Base-by-base conservation (phyloP, 768 basidiomycete species). In the Leccinum boreale region DNA sequence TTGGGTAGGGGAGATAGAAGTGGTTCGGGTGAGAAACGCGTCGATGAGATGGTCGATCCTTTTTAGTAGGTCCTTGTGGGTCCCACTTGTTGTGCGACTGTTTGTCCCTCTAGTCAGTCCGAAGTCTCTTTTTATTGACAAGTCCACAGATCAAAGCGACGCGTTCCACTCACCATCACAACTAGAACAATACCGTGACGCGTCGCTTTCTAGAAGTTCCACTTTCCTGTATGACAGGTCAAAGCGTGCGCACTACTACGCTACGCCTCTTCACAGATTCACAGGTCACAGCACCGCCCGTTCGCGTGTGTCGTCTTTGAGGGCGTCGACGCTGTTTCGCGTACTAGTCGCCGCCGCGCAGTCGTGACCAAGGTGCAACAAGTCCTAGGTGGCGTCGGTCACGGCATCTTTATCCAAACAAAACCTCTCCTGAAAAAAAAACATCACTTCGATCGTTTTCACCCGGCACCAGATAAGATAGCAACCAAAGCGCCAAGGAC, bases 41-140 rank as follows among this genome's bases (percentile, higher is more conserved):
- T 70, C 67, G 62, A 57, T 60, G 65, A 31, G 53, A 51, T 57
- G 61, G 51, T 7, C 12, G 31, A 60, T 63, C 71, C 62, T 50
- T 65, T 72, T 73, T 73, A 62, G 71, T 72, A 68, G 71, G 64
- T 72, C 60, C 66, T 35, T 72, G 71, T 72, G 61, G 71, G 71
- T 72, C 71, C 71, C 72, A 33, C 17, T 46, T 73, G 65, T 70
- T 72, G 62, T 73, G 72, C 50, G 59, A 48, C 55, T 72, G 67
- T 72, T 72, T 73, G 60, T 55, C 48, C 55, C 39, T 29, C 4
- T 17, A 11, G 19, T 15, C 10, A 46, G n/a, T 11, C 26, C 26
- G 26, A 28, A 28, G 26, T 28, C 6, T 10, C 17, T 33, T 58
- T 67, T 58, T 65, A 58, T 61, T 17, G 15, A 24, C 47, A 51